phyloP scores from a whole-genome alignment of 306 rosid genomes.

The Sechiopsis laciniata region DNA sequence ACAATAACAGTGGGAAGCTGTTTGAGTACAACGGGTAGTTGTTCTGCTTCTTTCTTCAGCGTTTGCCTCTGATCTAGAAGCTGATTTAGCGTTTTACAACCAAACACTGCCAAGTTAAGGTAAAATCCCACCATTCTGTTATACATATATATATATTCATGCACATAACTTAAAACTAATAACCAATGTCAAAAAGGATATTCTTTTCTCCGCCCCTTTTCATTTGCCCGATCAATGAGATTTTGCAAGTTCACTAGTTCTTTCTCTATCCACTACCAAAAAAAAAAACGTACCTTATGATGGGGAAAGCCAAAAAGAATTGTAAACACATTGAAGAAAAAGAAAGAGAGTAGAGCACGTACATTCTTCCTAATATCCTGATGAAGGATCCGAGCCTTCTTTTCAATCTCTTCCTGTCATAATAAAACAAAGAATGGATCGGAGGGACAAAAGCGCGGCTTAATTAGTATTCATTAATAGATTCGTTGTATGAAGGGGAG shows the following conservation, averaged over 20 bases:
- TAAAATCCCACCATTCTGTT: neutral
- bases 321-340: neutral
- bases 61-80: constrained; percentile 27
- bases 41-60: constrained; percentile 32
- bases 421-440: neutral
- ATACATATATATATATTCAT: neutral
- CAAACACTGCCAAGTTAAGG: constrained; percentile 25
- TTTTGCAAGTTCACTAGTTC: constrained; percentile 34
- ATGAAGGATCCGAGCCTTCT: constrained; percentile 53
- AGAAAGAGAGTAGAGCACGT: constrained; percentile 17
- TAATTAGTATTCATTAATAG: neutral
- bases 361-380: constrained; percentile 64
- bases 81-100: constrained; percentile 25
- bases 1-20: constrained; percentile 28
- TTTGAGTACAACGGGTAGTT: neutral
- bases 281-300: too few relatives aligned
- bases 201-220: constrained; percentile 44
- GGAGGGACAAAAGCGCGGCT: neutral
- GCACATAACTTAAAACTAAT: neutral
- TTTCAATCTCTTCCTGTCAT: constrained; percentile 55
- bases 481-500: neutral
- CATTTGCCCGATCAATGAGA: constrained; percentile 32
- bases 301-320: neutral
- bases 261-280: constrained; percentile 31
- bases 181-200: constrained; percentile 31